phyloP scores from a whole-genome alignment of 106 monocot species.

The Platanthera guangdongensis region DNA sequence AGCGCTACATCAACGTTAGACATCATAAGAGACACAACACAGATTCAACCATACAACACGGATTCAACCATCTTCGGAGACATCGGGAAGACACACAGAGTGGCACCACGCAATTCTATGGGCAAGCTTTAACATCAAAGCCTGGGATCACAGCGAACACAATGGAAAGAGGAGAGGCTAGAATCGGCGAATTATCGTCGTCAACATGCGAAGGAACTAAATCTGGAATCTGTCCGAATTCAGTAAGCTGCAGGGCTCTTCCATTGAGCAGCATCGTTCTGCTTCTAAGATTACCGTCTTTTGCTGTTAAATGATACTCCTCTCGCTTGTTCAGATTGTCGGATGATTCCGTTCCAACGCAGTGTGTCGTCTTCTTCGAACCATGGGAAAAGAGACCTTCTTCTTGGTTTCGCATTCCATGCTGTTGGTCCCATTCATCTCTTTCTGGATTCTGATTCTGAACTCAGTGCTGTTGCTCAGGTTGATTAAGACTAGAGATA shows the following conservation, averaged over 20 bases:
- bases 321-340: conserved; percentile 15
- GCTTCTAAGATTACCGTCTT: conserved; percentile 23
- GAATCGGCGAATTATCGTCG: conserved; percentile 13
- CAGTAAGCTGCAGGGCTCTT: conserved; percentile 22
- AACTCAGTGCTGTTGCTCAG: conserved; percentile 32
- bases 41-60: background rate
- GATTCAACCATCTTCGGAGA: background rate
- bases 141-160: conserved; percentile 32
- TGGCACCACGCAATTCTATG: background rate
- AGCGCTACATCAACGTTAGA: too few relatives aligned
- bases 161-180: conserved; percentile 27
- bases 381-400: conserved; percentile 11
- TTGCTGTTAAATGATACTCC: conserved; percentile 40
- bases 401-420: background rate
- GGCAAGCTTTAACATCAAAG: conserved; percentile 27
- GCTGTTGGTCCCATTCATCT: conserved; percentile 22
- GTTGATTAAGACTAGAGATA: conserved; percentile 49
- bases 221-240: conserved; percentile 30
- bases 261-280: conserved; percentile 33
- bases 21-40: too few relatives aligned
- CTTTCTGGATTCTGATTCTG: conserved; percentile 30
- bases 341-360: conserved; percentile 23
- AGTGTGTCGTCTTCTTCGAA: conserved; percentile 18
- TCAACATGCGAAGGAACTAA: conserved; percentile 14
- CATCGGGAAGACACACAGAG: background rate